Percentiles rank a stretch among this genome's conserved stretches.
Conservation (phyloP, 2,329 filamentous ascomycete species). For the Ploettnerulaceae sp. region DNA sequence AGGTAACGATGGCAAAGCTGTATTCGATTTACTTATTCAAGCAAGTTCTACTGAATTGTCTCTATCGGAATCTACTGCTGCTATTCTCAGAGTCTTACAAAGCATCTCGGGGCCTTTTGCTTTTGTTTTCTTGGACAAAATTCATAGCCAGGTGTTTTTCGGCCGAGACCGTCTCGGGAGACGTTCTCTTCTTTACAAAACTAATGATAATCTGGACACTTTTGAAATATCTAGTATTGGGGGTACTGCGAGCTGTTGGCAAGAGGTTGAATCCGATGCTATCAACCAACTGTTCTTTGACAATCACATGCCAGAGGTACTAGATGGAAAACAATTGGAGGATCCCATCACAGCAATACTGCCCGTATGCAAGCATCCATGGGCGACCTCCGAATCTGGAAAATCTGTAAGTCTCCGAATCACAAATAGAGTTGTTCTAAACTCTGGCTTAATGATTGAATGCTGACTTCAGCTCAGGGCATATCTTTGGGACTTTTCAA, state of each 20-base stretch:
- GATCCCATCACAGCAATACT: neutral
- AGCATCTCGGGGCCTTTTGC: slow-evolving; percentile 79
- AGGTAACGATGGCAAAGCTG: slow-evolving; percentile 72
- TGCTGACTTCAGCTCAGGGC: slow-evolving; percentile 4
- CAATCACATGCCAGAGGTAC: neutral
- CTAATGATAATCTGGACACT: slow-evolving; percentile 36
- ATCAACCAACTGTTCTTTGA: slow-evolving; percentile 49
- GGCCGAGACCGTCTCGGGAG: slow-evolving; percentile 84
- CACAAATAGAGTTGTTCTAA: too few relatives aligned
- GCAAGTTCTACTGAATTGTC: slow-evolving; percentile 25
- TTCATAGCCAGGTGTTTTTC: slow-evolving; percentile 63
- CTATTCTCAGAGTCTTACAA: slow-evolving; percentile 50
- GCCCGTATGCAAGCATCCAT: slow-evolving; percentile 11
- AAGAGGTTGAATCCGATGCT: slow-evolving; percentile 80
- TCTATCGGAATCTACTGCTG: slow-evolving; percentile 26
- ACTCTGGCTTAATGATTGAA: too few relatives aligned
- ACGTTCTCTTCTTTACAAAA: slow-evolving; percentile 67
- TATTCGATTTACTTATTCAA: slow-evolving; percentile 57
- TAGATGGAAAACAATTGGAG: neutral
- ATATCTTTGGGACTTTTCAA: slow-evolving; percentile 31
- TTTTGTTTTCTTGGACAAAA: slow-evolving; percentile 74
- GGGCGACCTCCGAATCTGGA: slow-evolving; percentile 2
- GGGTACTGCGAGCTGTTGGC: slow-evolving; percentile 54
- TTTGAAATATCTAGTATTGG: slow-evolving; percentile 69
- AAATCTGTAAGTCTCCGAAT: slow-evolving; percentile 3